Conservation (phyloP, 177 flowering plant genomes). For the Vitis hybrid region DNA sequence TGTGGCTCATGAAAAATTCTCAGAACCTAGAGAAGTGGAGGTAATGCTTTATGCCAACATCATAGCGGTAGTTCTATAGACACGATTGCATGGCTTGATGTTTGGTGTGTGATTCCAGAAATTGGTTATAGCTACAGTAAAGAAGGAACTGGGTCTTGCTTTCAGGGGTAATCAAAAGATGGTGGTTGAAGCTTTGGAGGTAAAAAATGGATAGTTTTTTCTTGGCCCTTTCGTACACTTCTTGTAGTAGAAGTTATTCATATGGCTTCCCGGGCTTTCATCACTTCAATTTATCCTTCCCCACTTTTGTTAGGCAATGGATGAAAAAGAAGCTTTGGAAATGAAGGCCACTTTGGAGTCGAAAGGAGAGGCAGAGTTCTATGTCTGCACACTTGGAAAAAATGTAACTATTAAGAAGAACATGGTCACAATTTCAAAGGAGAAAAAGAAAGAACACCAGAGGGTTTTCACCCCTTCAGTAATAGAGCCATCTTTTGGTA, state of each 20-base stretch:
- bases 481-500: conserved; percentile 97
- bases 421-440: conserved; percentile 84
- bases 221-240: not conserved
- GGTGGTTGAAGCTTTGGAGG: conserved; percentile 93
- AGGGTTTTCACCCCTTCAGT: conserved; percentile 94
- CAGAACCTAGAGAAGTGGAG: conserved; percentile 93
- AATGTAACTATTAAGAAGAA: conserved; percentile 63
- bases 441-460: conserved; percentile 87
- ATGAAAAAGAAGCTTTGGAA: conserved; percentile 84
- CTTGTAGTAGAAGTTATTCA: not conserved
- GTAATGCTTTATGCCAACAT: conserved; percentile 16
- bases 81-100: not conserved
- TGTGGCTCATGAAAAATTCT: conserved; percentile 77
- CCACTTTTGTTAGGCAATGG: conserved; percentile 61
- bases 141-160: conserved; percentile 88
- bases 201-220: conserved; percentile 17
- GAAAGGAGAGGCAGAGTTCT: conserved; percentile 74
- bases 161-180: conserved; percentile 87
- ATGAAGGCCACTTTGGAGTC: conserved; percentile 79
- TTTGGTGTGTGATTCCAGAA: conserved; percentile 47
- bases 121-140: conserved; percentile 76
- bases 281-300: not conserved
- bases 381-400: conserved; percentile 78
- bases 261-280: not conserved
- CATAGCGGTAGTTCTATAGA: not conserved